Evolutionary conservation across 345 rosid genomes (phyloP).

Genomic region (Jatropha curcas): DNA sequence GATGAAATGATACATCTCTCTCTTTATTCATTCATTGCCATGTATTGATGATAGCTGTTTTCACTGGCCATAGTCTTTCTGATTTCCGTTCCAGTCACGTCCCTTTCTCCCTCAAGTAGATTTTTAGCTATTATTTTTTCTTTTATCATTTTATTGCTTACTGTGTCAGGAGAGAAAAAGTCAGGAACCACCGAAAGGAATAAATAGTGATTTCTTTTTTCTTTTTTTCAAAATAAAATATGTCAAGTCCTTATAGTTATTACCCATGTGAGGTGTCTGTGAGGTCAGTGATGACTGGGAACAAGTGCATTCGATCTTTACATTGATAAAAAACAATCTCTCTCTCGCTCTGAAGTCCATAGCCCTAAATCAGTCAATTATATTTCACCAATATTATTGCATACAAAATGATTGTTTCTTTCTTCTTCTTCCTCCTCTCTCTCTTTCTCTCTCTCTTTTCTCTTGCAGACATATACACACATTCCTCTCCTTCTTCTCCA

Average conservation of each 20-base stretch:
- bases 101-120: constrained; percentile 23
- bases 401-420: background rate
- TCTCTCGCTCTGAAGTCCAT: background rate
- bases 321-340: background rate
- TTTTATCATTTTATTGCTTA: constrained; percentile 30
- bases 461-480: no score
- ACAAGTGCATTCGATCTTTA: background rate
- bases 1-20: constrained; percentile 21
- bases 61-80: constrained; percentile 31
- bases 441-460: background rate
- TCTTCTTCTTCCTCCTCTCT: background rate
- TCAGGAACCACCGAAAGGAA: constrained; percentile 39
- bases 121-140: constrained; percentile 15
- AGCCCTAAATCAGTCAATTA: background rate
- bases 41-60: constrained; percentile 31
- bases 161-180: constrained; percentile 36
- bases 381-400: background rate
- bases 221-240: no score
- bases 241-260: constrained; percentile 32
- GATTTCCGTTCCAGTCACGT: constrained; percentile 57
- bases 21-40: constrained; percentile 41
- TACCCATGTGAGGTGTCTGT: constrained; percentile 38
- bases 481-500: background rate
- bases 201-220: background rate
- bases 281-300: background rate